Conservation (phyloP, 768 basidiomycete species). For the Hericium coralloides region DNA sequence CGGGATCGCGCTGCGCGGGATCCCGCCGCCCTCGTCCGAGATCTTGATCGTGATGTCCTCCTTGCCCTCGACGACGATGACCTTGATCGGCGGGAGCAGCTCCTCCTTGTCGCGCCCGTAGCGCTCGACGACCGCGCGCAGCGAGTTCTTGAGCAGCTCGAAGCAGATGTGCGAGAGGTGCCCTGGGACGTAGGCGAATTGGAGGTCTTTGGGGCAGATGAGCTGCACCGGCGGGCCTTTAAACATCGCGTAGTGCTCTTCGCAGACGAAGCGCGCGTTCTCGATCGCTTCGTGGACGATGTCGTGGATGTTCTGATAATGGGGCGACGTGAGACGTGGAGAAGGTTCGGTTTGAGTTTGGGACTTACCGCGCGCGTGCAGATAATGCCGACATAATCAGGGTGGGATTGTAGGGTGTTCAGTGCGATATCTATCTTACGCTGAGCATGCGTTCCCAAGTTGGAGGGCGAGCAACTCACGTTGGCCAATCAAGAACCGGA, state of each 20-base stretch:
- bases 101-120: constrained; percentile 77
- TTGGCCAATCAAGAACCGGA: constrained; percentile 94
- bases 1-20: constrained; percentile 80
- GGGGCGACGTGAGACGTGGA: constrained; percentile 5
- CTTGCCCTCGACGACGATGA: constrained; percentile 92
- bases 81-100: constrained; percentile 82
- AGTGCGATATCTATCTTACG: constrained; percentile 71
- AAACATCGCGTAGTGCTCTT: constrained; percentile 93
- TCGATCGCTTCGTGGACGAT: constrained; percentile 99
- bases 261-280: constrained; percentile 90
- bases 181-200: constrained; percentile 92
- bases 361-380: constrained; percentile 77
- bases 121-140: constrained; percentile 92
- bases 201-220: constrained; percentile 80
- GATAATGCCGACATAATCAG: constrained; percentile 94
- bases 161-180: constrained; percentile 96
- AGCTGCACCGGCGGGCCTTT: constrained; percentile 93
- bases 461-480: constrained; percentile 73
- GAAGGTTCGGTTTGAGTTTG: not conserved
- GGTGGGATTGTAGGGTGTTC: constrained; percentile 84
- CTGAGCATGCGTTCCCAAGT: constrained; percentile 68
- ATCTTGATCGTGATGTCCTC: constrained; percentile 99
- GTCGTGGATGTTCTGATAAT: constrained; percentile 93
- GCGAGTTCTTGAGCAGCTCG: constrained; percentile 94
- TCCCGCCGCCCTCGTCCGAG: constrained; percentile 93